Percentiles rank a stretch among this genome's conserved stretches.
These are phyloP conservation scores for Hymenoscyphus scutula DNA, from an alignment of 2,329 filamentous ascomycete species.

Conservation along the genomic window DNA sequence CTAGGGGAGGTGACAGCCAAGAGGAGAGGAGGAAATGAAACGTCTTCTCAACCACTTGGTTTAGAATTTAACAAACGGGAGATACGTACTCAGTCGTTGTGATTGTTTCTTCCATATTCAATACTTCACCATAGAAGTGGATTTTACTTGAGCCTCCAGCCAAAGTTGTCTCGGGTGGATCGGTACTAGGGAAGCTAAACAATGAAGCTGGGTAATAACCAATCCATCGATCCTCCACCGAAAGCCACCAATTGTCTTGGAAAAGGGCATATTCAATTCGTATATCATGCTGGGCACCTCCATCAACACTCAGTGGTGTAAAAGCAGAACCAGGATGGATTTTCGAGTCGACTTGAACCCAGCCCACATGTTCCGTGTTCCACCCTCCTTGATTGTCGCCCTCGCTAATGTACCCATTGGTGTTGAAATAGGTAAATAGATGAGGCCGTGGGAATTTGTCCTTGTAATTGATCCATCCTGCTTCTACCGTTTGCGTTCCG, in stretches of 20 bases:
- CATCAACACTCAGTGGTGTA: constrained; percentile 4
- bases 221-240: constrained; percentile 18
- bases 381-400: constrained; percentile 19
- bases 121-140: constrained; percentile 21
- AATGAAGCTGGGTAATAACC: constrained; percentile 21
- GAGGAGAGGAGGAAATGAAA: neutral
- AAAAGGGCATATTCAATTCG: constrained; percentile 17
- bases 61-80: neutral
- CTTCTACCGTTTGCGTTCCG: constrained; percentile 19
- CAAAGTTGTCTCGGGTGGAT: constrained; percentile 8
- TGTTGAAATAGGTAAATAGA: constrained; percentile 22
- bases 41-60: neutral
- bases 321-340: constrained; percentile 21
- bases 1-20: too few species aligned
- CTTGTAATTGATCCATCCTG: constrained; percentile 23
- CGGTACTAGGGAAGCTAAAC: constrained; percentile 5
- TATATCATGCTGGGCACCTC: constrained; percentile 7
- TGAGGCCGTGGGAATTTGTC: constrained; percentile 14
- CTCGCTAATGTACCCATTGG: constrained; percentile 12
- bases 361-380: constrained; percentile 19
- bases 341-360: constrained; percentile 17
- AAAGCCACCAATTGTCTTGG: constrained; percentile 21
- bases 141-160: constrained; percentile 12
- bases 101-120: constrained; percentile 12
- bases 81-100: constrained; percentile 21